Percentiles rank a stretch among this genome's conserved stretches.
phyloP scores from a whole-genome alignment of 225 moss, liverwort and hornwort species.

The Asterella californica region DNA sequence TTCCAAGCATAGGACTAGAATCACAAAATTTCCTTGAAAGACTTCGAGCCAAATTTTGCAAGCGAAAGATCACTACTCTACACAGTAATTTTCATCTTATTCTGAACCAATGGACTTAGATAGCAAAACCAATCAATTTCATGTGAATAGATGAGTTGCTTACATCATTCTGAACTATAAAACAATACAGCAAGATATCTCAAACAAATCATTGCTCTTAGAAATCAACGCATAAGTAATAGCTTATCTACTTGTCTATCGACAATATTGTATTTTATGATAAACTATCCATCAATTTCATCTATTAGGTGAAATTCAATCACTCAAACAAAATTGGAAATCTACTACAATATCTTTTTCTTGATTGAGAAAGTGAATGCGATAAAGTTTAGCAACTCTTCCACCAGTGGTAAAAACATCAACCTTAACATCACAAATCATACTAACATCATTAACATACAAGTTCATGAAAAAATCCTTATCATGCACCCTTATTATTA shows the following conservation, averaged over 20 bases:
- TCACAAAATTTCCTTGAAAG: too few relatives aligned
- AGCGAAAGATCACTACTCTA: too few relatives aligned
- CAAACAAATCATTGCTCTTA: not conserved
- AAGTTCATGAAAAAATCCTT: not conserved
- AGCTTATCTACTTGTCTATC: too few relatives aligned
- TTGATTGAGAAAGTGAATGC: slow-evolving; percentile 78
- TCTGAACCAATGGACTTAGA: not conserved
- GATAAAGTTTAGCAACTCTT: slow-evolving; percentile 86
- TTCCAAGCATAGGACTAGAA: too few relatives aligned
- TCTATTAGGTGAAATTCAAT: not conserved
- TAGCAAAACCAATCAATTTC: not conserved
- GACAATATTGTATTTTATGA: not conserved
- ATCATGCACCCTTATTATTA: not conserved
- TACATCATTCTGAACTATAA: not conserved
- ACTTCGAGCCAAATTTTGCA: too few relatives aligned
- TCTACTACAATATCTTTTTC: slow-evolving; percentile 51
- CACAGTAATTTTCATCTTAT: not conserved
- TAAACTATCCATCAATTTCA: not conserved
- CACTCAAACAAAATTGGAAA: not conserved
- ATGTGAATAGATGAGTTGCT: not conserved
- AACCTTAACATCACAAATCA: slow-evolving; percentile 58
- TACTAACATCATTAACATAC: slow-evolving; percentile 53
- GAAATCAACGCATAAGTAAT: not conserved
- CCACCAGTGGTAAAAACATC: slow-evolving; percentile 88
- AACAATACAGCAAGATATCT: not conserved